phyloP scores from a whole-genome alignment of 768 basidiomycete genomes.

The Phylloporus sp. region DNA sequence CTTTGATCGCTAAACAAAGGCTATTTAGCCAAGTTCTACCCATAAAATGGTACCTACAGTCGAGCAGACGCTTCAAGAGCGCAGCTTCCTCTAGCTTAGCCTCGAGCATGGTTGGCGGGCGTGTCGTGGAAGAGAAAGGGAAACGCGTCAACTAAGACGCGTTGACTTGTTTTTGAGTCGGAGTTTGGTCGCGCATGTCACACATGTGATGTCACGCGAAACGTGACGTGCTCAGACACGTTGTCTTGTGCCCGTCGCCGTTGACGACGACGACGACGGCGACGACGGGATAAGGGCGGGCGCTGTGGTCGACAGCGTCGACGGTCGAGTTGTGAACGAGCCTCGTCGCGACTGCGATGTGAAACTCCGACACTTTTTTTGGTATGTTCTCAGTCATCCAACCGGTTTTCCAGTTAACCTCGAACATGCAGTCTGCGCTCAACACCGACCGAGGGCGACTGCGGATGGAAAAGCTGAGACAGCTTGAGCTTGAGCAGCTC shows the following conservation, averaged over 20 bases:
- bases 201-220: constrained; percentile 25
- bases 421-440: constrained; percentile 16
- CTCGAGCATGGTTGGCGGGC: constrained; percentile 65
- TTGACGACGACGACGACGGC: neutral
- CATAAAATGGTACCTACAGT: constrained; percentile 54
- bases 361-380: constrained; percentile 9
- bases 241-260: neutral
- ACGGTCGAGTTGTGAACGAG: constrained; percentile 1
- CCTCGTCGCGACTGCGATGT: neutral
- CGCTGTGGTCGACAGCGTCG: neutral
- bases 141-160: constrained; percentile 29
- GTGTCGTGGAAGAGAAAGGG: constrained; percentile 4
- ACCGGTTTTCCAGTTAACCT: constrained; percentile 6
- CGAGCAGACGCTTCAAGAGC: constrained; percentile 87
- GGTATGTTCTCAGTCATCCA: neutral
- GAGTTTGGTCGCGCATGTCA: constrained; percentile 32
- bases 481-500: constrained; percentile 51
- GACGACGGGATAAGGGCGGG: neutral
- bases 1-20: constrained; percentile 77
- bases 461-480: constrained; percentile 43
- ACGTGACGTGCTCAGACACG: constrained; percentile 12
- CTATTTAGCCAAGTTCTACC: neutral
- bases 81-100: constrained; percentile 86
- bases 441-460: constrained; percentile 43
- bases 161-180: constrained; percentile 32